Conservation (phyloP, 1,139 yeast genomes). For the Hanseniaspora sp. region DNA sequence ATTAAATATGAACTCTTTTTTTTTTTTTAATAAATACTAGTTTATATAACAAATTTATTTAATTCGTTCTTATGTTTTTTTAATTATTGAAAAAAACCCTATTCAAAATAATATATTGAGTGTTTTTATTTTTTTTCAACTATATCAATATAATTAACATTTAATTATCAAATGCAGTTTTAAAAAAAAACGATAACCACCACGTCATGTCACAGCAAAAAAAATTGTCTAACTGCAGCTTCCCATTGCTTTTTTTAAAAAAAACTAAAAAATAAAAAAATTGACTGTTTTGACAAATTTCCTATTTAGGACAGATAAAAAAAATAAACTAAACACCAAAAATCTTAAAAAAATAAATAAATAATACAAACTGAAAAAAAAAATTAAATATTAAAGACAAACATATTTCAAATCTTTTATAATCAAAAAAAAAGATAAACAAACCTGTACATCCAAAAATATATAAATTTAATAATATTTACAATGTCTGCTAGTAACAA, state of each 20-base stretch:
- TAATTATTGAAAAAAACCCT: too few species aligned
- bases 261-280: neutral
- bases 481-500: slow-evolving; percentile 13
- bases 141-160: too few species aligned
- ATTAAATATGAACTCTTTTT: neutral
- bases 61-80: neutral
- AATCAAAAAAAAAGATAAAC: neutral
- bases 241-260: neutral
- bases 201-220: too few species aligned
- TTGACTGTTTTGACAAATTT: neutral
- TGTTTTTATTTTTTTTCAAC: too few species aligned
- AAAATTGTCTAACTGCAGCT: too few species aligned
- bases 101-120: too few species aligned
- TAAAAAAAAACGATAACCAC: too few species aligned
- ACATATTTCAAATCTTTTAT: too few species aligned
- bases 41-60: neutral
- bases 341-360: too few species aligned
- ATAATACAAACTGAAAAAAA: too few species aligned
- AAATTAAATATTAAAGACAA: too few species aligned
- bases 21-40: neutral
- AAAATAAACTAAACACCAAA: neutral
- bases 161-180: too few species aligned
- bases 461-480: neutral
- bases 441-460: neutral
- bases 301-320: neutral